A percentile compares a stretch with the other conserved stretches of the same genome.
Conservation (phyloP, 768 basidiomycete genomes). For the Hypholoma fasciculare region DNA sequence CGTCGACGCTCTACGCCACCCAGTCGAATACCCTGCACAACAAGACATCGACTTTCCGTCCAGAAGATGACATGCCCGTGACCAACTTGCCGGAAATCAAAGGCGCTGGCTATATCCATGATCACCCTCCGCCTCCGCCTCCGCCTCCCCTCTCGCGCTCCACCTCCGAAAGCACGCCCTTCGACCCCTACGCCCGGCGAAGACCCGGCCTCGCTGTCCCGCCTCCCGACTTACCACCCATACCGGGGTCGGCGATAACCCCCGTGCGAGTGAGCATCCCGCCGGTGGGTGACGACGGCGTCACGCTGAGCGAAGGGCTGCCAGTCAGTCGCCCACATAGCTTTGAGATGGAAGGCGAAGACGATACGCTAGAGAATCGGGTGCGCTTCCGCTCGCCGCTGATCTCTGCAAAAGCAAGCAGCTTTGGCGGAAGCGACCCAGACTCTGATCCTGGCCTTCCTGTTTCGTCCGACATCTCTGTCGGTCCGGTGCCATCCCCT, state of each 20-base stretch:
- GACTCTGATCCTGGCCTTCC: too few species aligned
- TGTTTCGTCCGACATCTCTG: too few species aligned
- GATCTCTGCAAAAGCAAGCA: neutral
- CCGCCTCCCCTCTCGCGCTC: neutral
- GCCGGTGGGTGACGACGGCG: neutral
- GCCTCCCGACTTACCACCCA: neutral
- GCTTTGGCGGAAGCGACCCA: neutral
- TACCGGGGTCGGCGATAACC: neutral
- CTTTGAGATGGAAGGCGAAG: neutral
- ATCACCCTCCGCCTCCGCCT: neutral
- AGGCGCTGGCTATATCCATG: neutral
- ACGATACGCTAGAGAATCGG: neutral
- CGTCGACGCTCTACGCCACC: neutral
- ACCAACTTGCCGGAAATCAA: neutral
- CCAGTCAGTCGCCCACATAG: neutral
- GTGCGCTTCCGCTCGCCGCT: slow-evolving; percentile 8
- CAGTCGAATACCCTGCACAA: neutral
- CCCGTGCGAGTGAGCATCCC: neutral
- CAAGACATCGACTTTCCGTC: neutral
- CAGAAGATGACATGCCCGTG: neutral
- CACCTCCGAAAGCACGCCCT: neutral
- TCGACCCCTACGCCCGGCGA: neutral
- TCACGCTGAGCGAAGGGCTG: neutral
- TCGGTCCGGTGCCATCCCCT: too few species aligned
- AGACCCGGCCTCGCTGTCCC: neutral